phyloP scores from a whole-genome alignment of 257 asterid species.

The Fraxinus americana region DNA sequence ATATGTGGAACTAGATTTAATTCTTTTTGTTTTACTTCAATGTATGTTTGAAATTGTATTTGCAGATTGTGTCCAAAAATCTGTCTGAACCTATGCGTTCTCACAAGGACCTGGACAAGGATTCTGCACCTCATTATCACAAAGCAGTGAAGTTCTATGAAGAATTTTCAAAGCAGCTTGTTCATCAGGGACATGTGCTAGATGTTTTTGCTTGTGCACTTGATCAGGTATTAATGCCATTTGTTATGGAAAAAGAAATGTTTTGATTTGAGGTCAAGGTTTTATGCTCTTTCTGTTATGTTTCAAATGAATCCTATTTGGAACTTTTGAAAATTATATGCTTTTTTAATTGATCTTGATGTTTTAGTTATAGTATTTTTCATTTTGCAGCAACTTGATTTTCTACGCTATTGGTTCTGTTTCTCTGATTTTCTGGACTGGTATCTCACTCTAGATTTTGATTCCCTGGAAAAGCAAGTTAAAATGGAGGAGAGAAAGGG shows the following conservation, averaged over 20 bases:
- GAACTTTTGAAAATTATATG: neutral
- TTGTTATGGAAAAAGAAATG: neutral
- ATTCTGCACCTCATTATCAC: slow-evolving; percentile 83
- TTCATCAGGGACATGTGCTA: slow-evolving; percentile 95
- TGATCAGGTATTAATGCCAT: slow-evolving; percentile 72
- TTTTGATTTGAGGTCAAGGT: neutral
- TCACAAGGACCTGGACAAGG: slow-evolving; percentile 97
- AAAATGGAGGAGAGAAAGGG: neutral
- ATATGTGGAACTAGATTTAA: neutral
- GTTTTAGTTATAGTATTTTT: slow-evolving; percentile 11
- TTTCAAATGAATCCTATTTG: neutral
- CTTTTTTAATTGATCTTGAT: neutral
- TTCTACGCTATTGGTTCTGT: neutral
- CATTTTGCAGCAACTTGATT: neutral
- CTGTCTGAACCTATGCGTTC: slow-evolving; percentile 95
- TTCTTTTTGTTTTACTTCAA: slow-evolving; percentile 19
- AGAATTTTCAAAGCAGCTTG: slow-evolving; percentile 84
- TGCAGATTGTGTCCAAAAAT: slow-evolving; percentile 87
- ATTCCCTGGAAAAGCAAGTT: slow-evolving; percentile 1
- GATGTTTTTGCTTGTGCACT: slow-evolving; percentile 95
- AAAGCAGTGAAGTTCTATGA: slow-evolving; percentile 94
- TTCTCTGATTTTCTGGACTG: neutral
- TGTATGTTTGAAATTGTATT: slow-evolving; percentile 20
- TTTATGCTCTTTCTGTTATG: slow-evolving; percentile 2
- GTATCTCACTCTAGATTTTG: slow-evolving; percentile 6